Percentiles rank a stretch among this genome's conserved stretches.
Evolutionary conservation across 108 stramenopile genomes (phyloP).

Genomic region (Discostella stelligeroides): DNA sequence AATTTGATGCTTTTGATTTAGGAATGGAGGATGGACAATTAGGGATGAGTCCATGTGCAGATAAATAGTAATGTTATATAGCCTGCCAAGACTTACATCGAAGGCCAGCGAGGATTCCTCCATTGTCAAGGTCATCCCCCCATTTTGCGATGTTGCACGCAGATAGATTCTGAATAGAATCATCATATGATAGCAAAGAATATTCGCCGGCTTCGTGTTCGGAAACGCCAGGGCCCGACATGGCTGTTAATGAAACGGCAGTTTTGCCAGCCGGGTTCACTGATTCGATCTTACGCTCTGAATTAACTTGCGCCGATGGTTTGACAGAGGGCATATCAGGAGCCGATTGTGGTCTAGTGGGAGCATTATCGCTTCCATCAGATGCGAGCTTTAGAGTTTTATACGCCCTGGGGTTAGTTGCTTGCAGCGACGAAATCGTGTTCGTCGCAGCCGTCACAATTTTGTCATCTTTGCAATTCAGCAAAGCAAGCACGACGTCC

Average conservation of each 20-base stretch:
- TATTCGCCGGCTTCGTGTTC: constrained; percentile 21
- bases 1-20: constrained; percentile 56
- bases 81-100: constrained; percentile 56
- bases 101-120: constrained; percentile 73
- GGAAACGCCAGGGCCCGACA: constrained; percentile 1
- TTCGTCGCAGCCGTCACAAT: constrained; percentile 27
- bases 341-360: constrained; percentile 2
- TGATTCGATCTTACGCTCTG: neutral
- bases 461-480: constrained; percentile 44
- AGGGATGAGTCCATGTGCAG: neutral
- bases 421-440: constrained; percentile 50
- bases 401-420: constrained; percentile 68
- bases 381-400: constrained; percentile 56
- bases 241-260: neutral
- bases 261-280: neutral
- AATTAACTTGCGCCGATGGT: neutral
- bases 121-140: constrained; percentile 65
- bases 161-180: constrained; percentile 53
- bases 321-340: constrained; percentile 10
- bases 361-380: constrained; percentile 1
- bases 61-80: neutral
- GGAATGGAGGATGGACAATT: neutral
- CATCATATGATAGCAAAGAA: constrained; percentile 48
- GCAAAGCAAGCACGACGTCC: constrained; percentile 55
- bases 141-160: constrained; percentile 65